phyloP scores from a whole-genome alignment of 2,329 filamentous ascomycete species.

The Fusarium tricinctum region DNA sequence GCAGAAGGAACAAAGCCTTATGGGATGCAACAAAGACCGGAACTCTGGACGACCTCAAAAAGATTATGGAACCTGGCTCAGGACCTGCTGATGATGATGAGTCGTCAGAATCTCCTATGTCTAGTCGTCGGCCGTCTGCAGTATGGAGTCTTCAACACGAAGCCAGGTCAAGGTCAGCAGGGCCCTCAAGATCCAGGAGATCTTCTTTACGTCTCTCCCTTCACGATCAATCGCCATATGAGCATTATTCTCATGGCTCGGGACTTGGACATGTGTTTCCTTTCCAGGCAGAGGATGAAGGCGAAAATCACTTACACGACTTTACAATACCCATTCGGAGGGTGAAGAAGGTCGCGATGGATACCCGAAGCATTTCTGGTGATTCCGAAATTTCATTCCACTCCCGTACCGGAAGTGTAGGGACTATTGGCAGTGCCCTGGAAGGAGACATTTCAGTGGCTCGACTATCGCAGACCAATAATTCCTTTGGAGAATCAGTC shows the following conservation, averaged over 20 bases:
- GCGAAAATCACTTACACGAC: constrained; percentile 52
- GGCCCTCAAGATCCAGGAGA: constrained; percentile 51
- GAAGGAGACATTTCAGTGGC: constrained; percentile 91
- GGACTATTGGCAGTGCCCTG: constrained; percentile 78
- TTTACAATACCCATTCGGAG: constrained; percentile 60
- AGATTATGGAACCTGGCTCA: constrained; percentile 81
- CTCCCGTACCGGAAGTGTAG: constrained; percentile 83
- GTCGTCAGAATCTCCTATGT: constrained; percentile 54
- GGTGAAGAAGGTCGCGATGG: constrained; percentile 88
- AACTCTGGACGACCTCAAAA: constrained; percentile 79
- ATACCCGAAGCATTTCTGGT: constrained; percentile 88
- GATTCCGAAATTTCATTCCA: constrained; percentile 86
- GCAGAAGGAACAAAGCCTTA: constrained; percentile 84
- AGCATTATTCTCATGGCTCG: constrained; percentile 68
- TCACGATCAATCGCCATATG: constrained; percentile 53
- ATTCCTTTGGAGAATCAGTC: constrained; percentile 83
- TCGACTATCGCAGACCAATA: constrained; percentile 78
- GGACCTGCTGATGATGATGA: constrained; percentile 65
- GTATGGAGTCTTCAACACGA: constrained; percentile 64
- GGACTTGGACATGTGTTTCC: constrained; percentile 89
- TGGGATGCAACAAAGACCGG: constrained; percentile 91
- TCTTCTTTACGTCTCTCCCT: constrained; percentile 59
- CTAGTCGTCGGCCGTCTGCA: constrained; percentile 61
- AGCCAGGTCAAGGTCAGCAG: constrained; percentile 44
- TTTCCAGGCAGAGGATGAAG: constrained; percentile 74